Evolutionary conservation across 108 stramenopile genomes (phyloP).

Genomic region (Nitzschia sp.): DNA sequence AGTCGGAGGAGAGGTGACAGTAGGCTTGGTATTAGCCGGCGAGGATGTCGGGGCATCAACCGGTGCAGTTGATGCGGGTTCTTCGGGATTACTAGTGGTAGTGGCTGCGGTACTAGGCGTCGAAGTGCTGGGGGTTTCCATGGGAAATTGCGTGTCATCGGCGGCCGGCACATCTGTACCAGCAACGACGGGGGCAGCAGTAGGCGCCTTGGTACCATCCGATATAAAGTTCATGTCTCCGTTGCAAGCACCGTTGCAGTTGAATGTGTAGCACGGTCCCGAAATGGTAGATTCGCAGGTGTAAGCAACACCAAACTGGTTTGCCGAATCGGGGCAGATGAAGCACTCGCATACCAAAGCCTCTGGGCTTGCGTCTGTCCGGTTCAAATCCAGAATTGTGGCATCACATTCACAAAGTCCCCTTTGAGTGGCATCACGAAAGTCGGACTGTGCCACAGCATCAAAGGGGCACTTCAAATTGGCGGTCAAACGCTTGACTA

Average conservation of each 20-base stretch:
- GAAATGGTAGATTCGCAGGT: conserved; percentile 10
- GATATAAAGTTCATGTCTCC: conserved; percentile 3
- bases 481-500: conserved; percentile 11
- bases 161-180: too few relatives aligned
- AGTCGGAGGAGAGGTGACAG: too few relatives aligned
- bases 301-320: conserved; percentile 21
- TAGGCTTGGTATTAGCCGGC: too few relatives aligned
- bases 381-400: conserved; percentile 2
- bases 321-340: conserved; percentile 21
- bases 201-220: not conserved
- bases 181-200: conserved; percentile 14
- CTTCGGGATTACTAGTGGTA: too few relatives aligned
- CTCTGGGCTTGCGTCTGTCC: not conserved
- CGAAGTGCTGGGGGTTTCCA: too few relatives aligned
- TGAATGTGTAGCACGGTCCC: conserved; percentile 22
- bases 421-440: conserved; percentile 21
- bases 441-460: conserved; percentile 34
- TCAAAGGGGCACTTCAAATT: conserved; percentile 20
- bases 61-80: too few relatives aligned
- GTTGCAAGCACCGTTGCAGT: conserved; percentile 30
- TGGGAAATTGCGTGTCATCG: too few relatives aligned
- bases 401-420: conserved; percentile 27
- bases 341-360: conserved; percentile 26
- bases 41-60: too few relatives aligned
- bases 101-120: too few relatives aligned